Evolutionary conservation across 2,329 filamentous ascomycete species (phyloP).

Genomic region (Calonectria ilicicola): DNA sequence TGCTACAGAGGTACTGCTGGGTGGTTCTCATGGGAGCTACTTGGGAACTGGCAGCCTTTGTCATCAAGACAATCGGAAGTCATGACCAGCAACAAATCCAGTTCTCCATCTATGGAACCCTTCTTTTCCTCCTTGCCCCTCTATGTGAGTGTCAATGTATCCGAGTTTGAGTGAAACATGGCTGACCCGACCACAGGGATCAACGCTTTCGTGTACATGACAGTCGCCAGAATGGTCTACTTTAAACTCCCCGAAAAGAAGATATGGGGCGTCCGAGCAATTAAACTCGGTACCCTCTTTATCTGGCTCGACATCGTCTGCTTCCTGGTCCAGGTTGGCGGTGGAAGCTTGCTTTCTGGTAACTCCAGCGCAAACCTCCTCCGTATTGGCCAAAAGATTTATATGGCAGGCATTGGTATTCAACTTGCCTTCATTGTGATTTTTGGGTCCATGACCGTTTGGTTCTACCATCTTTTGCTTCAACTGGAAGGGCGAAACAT

Average conservation of each 20-base stretch:
- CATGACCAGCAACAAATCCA: conserved; percentile 51
- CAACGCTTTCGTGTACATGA: conserved; percentile 60
- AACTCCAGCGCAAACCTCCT: conserved; percentile 40
- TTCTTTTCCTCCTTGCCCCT: conserved; percentile 56
- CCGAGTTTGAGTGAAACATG: not conserved
- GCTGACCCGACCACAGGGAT: conserved; percentile 47
- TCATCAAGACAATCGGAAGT: conserved; percentile 50
- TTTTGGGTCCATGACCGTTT: conserved; percentile 50
- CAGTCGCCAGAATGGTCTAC: conserved; percentile 53
- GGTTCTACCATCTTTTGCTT: conserved; percentile 48
- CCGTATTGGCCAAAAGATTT: conserved; percentile 52
- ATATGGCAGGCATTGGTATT: conserved; percentile 52
- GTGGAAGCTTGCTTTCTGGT: conserved; percentile 52
- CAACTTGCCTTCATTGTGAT: conserved; percentile 53
- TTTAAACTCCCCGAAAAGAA: conserved; percentile 52
- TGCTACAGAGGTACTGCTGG: conserved; percentile 49
- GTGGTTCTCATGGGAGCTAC: conserved; percentile 53
- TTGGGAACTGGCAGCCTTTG: conserved; percentile 55
- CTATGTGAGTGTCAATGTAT: conserved; percentile 46
- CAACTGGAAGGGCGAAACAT: conserved; percentile 38
- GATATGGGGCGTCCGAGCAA: conserved; percentile 50
- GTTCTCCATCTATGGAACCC: conserved; percentile 45
- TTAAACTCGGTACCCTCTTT: conserved; percentile 57
- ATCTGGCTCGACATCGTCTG: conserved; percentile 61
- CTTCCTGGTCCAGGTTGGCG: conserved; percentile 58